Evolutionary conservation across 805 yeast genomes (phyloP), one percentile per base, ranked within the genome.

Genomic region (Priceomyces fermenticarens): DNA sequence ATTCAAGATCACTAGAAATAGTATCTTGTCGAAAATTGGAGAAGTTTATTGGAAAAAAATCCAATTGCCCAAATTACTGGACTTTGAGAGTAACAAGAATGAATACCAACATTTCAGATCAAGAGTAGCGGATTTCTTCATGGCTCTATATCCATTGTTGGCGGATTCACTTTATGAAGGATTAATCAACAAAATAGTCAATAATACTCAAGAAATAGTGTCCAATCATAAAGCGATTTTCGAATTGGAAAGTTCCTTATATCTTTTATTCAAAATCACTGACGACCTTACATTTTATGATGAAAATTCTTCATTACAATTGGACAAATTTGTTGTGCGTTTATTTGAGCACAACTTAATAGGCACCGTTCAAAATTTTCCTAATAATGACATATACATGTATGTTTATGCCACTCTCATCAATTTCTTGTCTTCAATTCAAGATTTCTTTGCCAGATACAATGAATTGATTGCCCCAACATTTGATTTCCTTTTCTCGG

Each of bases 101-200:
- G 95, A 84, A 48, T 87, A 89, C 52, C 61, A 63, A 15, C 73
- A 79, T 17, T 91, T 80, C 59, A 73, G 97, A 50, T 65, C 78
- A 26, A 91, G 85, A 45, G 83, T 85, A 8, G 76, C 83, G 1
- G 98, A 93, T 50, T 70, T 90, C 30, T 77, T 87, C 47, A 93
- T 88, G 40, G 69, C 79, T 0, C 61, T 83, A 1, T 87, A 83
- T 65, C 77, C 88, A 0, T 67, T 86, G 4, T 68, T 88, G 29
- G 87, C 85, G 30, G 40, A 58, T 0, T 63, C 72, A 1, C 58
- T 87, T 29, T 77, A 76, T 47, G 63, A 66, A 3, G 67, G 61
- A 14, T 57, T 86, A 23, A 49, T 67, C 1, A 50, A 54, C 6
- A 66, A 65, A 27, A 58, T 78, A 2, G 42, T 60, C 4, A 41